Conservation (phyloP, 129 eudicot genomes). For the Erigeron canadensis region DNA sequence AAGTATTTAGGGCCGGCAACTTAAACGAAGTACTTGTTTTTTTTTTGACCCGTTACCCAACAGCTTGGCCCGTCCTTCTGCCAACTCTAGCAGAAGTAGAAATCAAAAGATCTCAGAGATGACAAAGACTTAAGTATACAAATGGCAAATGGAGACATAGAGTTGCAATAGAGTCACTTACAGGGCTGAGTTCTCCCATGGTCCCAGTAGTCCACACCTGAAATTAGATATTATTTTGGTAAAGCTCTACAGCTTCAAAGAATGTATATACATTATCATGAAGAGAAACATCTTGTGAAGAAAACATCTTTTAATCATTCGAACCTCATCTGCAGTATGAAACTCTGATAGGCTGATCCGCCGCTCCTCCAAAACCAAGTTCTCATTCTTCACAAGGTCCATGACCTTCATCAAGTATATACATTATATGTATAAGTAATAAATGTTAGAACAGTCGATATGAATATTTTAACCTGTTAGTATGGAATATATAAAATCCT, state of each 20-base stretch:
- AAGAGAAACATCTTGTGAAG: neutral
- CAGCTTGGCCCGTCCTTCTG: neutral
- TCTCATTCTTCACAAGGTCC: constrained; percentile 81
- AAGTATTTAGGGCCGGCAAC: neutral
- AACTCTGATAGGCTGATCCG: constrained; percentile 86
- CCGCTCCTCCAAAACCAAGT: constrained; percentile 65
- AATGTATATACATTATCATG: neutral
- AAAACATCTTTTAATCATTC: neutral
- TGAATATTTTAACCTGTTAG: neutral
- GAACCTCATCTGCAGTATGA: constrained; percentile 85
- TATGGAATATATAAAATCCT: constrained; percentile 42
- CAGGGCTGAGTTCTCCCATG: constrained; percentile 96
- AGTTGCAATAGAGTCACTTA: constrained; percentile 37
- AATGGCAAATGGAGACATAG: neutral
- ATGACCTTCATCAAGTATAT: constrained; percentile 58
- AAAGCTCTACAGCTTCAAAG: neutral
- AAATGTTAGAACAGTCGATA: neutral
- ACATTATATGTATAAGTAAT: neutral
- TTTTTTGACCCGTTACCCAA: neutral
- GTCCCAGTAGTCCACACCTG: constrained; percentile 94
- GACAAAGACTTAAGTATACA: neutral
- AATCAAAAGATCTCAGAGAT: neutral
- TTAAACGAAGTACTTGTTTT: no score
- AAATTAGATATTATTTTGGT: constrained; percentile 9
- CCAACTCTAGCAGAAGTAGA: neutral